A percentile compares a stretch with the other conserved stretches of the same genome.
phyloP scores from a whole-genome alignment of 2,329 filamentous ascomycete species.

The Cladosporium oxysporum region DNA sequence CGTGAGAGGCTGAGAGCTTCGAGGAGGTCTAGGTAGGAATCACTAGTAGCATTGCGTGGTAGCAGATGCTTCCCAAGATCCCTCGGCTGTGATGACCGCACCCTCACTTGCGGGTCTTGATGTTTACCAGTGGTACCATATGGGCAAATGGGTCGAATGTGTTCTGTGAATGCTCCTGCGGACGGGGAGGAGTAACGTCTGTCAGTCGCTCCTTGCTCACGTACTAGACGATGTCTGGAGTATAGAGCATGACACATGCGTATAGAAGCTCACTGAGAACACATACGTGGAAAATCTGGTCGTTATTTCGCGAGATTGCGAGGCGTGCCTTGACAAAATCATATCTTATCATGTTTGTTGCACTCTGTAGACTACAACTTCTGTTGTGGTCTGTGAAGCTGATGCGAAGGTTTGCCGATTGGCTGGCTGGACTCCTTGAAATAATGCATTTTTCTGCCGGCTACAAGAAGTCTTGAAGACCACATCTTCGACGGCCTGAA shows the following conservation, averaged over 20 bases:
- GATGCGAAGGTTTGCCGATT: constrained; percentile 5
- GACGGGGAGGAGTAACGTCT: neutral
- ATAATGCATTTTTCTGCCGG: neutral
- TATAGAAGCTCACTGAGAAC: neutral
- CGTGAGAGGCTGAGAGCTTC: neutral
- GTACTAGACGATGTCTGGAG: neutral
- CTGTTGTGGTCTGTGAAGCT: neutral
- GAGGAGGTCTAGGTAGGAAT: neutral
- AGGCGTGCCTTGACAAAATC: neutral
- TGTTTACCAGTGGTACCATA: neutral
- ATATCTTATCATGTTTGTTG: neutral
- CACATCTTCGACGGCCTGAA: neutral
- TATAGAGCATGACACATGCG: neutral
- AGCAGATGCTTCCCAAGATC: neutral
- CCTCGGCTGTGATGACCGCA: neutral
- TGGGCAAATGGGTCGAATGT: neutral
- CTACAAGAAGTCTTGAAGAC: neutral
- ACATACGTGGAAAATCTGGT: neutral
- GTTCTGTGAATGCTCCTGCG: neutral
- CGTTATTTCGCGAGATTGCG: neutral
- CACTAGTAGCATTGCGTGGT: neutral
- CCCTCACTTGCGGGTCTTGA: neutral
- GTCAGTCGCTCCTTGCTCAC: neutral
- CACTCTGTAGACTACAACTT: neutral
- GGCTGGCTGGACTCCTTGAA: neutral